Evolutionary conservation across 1,139 yeast genomes (phyloP).

Genomic region (Spencermartinsiella ligniputridi): DNA sequence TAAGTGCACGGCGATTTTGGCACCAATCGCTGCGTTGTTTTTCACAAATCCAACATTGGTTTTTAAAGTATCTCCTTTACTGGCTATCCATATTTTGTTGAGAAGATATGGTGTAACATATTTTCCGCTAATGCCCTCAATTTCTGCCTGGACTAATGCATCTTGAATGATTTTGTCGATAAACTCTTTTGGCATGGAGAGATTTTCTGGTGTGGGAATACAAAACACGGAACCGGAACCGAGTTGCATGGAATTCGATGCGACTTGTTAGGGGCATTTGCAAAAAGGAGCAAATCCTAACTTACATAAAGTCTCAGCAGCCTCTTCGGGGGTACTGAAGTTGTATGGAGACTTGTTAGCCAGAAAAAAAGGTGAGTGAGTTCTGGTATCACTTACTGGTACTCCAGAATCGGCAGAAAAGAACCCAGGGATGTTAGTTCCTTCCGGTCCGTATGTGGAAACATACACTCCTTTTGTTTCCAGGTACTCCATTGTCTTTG

Average conservation of each 20-base stretch:
- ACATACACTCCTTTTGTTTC: slow-evolving; percentile 80
- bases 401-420: slow-evolving; percentile 75
- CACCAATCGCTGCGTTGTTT: slow-evolving; percentile 68
- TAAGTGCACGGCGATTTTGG: slow-evolving; percentile 59
- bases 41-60: slow-evolving; percentile 73
- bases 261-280: slow-evolving; percentile 26
- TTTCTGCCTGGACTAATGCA: slow-evolving; percentile 57
- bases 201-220: slow-evolving; percentile 69
- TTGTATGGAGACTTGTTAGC: slow-evolving; percentile 53
- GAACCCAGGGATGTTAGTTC: slow-evolving; percentile 76
- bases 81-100: slow-evolving; percentile 56
- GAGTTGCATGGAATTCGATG: slow-evolving; percentile 48
- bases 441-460: slow-evolving; percentile 42
- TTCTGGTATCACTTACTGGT: slow-evolving; percentile 13
- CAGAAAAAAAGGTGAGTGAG: background rate
- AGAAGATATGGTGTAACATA: slow-evolving; percentile 75
- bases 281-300: slow-evolving; percentile 3
- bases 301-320: slow-evolving; percentile 57
- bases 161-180: slow-evolving; percentile 53
- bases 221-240: slow-evolving; percentile 72
- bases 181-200: slow-evolving; percentile 52
- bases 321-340: slow-evolving; percentile 48
- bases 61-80: slow-evolving; percentile 64
- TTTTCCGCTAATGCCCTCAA: slow-evolving; percentile 59
- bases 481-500: slow-evolving; percentile 74